Evolutionary conservation across 805 yeast genomes (phyloP), one percentile per base, ranked within the genome.

Genomic region (Nakazawaea peltata): DNA sequence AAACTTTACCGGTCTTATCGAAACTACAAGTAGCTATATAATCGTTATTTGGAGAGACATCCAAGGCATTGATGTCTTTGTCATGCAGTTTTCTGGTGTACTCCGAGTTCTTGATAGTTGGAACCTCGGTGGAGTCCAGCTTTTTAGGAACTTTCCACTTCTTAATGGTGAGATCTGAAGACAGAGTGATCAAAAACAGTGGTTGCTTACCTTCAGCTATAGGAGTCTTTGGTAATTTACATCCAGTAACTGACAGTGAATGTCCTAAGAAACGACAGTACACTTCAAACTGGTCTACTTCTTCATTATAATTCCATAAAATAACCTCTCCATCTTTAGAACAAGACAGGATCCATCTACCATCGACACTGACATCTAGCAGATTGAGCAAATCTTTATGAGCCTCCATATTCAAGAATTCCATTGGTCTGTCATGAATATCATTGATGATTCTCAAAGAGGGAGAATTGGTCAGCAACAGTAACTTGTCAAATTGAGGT

Each of bases 41-140:
- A 44, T 79, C 81, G 56, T 90, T 94, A 50, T 87, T 85, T 13
- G 96, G 95, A n/a, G 97, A 71, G 4, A 92, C 66, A 44, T 87
- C 96, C 35, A 92, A 61, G 2, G 90, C 72, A 50, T 92, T 94
- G 41, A 92, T 92, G 56, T 92, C 96, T 55, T 90, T 92, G 37
- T 92, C 97, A 55, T 92, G 99, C 1, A 97, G 97, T 50, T 88
- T 76, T 65, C 96, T 76, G 0, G 98, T 92, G 56, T 81, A 92
- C 36, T 78, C 86, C 2, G 96, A 82, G 2, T 67, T 62, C 46
- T 69, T 75, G 5, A 83, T 67, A 3, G 50, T 37, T 12, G 52
- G 45, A 4, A 59, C 47, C 4, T 47, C 46, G 14, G 48, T 45
- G 3, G 32, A 25, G 11, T 34, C 28, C n/a, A 34, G 34, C 24